Conservation (phyloP, 768 basidiomycete species). For the Termitomyces eurrhizus region DNA sequence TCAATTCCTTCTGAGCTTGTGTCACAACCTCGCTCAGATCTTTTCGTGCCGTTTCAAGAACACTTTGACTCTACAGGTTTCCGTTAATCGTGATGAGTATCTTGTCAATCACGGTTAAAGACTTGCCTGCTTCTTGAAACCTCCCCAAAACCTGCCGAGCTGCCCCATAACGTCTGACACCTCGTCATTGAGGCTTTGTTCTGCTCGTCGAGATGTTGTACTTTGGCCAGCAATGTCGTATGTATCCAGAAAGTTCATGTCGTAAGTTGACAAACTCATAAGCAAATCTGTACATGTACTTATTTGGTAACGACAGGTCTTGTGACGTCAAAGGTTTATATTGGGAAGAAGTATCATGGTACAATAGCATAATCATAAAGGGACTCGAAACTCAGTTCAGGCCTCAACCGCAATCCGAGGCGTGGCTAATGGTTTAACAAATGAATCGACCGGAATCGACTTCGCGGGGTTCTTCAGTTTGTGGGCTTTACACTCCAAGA, state of each 20-base stretch:
- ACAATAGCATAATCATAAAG: slow-evolving; percentile 4
- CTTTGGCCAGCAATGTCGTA: slow-evolving; percentile 53
- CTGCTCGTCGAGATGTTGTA: slow-evolving; percentile 43
- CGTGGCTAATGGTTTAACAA: slow-evolving; percentile 5
- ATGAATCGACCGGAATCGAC: background rate
- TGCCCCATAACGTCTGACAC: slow-evolving; percentile 88
- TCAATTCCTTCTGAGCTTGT: slow-evolving; percentile 77
- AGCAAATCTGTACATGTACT: background rate
- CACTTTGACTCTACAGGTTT: slow-evolving; percentile 44
- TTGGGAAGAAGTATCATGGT: slow-evolving; percentile 6
- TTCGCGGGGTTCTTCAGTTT: slow-evolving; percentile 29
- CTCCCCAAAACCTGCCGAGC: slow-evolving; percentile 85
- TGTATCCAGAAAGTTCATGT: slow-evolving; percentile 75
- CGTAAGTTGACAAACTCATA: background rate
- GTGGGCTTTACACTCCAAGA: slow-evolving; percentile 70
- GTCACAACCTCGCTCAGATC: slow-evolving; percentile 70
- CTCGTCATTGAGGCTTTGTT: slow-evolving; percentile 77
- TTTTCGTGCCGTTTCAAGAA: slow-evolving; percentile 64
- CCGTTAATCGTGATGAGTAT: slow-evolving; percentile 1
- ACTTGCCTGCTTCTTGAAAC: slow-evolving; percentile 82
- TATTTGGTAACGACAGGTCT: background rate
- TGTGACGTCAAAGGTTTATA: slow-evolving; percentile 1
- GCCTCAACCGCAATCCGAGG: slow-evolving; percentile 14
- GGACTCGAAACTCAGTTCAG: slow-evolving; percentile 9
- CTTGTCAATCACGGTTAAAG: background rate